These are phyloP conservation scores for Neospermospora avenae DNA, from an alignment of 2,329 filamentous ascomycete genomes.

Conservation along the genomic window DNA sequence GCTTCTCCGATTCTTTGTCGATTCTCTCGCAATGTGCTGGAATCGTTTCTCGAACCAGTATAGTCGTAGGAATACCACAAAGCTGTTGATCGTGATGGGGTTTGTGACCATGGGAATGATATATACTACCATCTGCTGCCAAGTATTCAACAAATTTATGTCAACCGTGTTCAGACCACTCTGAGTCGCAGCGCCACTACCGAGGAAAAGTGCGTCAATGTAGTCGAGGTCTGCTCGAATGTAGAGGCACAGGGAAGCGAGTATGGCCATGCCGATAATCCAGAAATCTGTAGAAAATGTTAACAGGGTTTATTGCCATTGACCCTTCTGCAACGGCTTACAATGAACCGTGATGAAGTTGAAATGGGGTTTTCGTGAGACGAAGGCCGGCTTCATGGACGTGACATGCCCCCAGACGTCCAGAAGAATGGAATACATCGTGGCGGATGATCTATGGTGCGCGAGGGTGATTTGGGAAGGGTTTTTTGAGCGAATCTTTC, in stretches of 20 bases:
- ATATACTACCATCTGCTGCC: constrained; percentile 72
- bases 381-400: constrained; percentile 53
- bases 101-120: constrained; percentile 71
- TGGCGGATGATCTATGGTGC: neutral
- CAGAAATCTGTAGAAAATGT: constrained; percentile 60
- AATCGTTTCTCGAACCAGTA: constrained; percentile 99
- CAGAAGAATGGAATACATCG: constrained; percentile 27
- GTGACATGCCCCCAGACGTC: constrained; percentile 42
- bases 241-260: constrained; percentile 77
- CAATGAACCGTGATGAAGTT: constrained; percentile 82
- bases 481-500: neutral
- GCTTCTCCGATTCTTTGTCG: constrained; percentile 61
- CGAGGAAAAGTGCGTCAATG: constrained; percentile 86
- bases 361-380: constrained; percentile 63
- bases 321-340: constrained; percentile 41
- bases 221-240: constrained; percentile 63
- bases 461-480: neutral
- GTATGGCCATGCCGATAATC: constrained; percentile 69
- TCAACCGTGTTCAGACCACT: constrained; percentile 84
- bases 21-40: constrained; percentile 74
- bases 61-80: constrained; percentile 85
- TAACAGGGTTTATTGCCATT: neutral
- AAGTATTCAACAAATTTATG: constrained; percentile 64
- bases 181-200: constrained; percentile 83
- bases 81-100: constrained; percentile 79